Conservation (phyloP, 2,329 filamentous ascomycete species). For the Cercospora berteroae region DNA sequence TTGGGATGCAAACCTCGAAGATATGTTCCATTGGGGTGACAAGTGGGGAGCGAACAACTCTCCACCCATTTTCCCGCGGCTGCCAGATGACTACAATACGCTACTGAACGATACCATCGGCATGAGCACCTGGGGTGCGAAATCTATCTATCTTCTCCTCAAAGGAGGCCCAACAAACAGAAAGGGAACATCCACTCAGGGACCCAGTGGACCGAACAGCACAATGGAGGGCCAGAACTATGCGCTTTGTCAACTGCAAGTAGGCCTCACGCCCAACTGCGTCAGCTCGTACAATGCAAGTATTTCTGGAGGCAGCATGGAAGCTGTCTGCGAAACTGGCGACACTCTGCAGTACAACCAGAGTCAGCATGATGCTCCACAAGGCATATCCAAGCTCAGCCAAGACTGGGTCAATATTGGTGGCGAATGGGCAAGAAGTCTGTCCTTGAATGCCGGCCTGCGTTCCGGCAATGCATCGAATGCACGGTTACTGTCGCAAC, state of each 20-base stretch:
- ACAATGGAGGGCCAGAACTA: conserved; percentile 46
- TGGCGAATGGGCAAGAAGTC: conserved; percentile 43
- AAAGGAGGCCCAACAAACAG: conserved; percentile 40
- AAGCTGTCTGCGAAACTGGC: conserved; percentile 60
- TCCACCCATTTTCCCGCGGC: conserved; percentile 45
- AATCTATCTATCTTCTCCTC: conserved; percentile 66
- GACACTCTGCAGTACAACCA: conserved; percentile 58
- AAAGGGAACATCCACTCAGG: neutral
- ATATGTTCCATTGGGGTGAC: conserved; percentile 67
- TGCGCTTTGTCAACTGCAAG: conserved; percentile 66
- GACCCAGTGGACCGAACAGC: neutral
- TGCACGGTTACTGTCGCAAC: conserved; percentile 45
- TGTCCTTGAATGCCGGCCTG: conserved; percentile 46
- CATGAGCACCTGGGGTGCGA: conserved; percentile 38
- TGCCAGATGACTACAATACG: conserved; percentile 65
- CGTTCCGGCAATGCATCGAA: conserved; percentile 46
- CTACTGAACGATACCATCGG: conserved; percentile 54
- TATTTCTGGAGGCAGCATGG: conserved; percentile 56
- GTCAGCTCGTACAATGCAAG: conserved; percentile 56
- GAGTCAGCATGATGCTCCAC: conserved; percentile 53
- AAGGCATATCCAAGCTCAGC: conserved; percentile 46
- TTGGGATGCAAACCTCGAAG: conserved; percentile 50
- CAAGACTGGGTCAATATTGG: conserved; percentile 47
- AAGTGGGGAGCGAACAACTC: conserved; percentile 43
- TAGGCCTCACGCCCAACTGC: conserved; percentile 63